Base-by-base conservation (phyloP, 1,284 basidiomycete species). In the Tylopilus orsonianus region DNA sequence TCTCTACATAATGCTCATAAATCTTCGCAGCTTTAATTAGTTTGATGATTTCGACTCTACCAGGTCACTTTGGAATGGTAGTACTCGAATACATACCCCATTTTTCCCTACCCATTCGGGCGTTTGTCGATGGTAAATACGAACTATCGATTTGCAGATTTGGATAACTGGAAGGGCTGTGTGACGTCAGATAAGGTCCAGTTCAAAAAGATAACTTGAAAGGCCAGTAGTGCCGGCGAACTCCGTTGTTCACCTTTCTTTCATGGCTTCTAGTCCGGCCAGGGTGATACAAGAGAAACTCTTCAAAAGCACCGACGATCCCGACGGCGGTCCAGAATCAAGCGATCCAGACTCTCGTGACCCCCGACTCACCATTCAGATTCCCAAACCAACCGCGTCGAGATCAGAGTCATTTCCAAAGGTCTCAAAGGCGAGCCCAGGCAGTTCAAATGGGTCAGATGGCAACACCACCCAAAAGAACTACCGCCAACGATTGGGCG, bases 221-320 rank as follows among this genome's bases (percentile, higher is more conserved):
- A n/a, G n/a, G n/a, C n/a, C n/a, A n/a, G n/a, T n/a, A n/a, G n/a
- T n/a, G n/a, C n/a, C 34, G 23, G 24, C 23, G n/a, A 32, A 27
- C 39, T 19, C 40, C 12, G 33, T 41, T 16, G 18, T 12, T 12
- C 40, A 16, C 13, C 20, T 29, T 33, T 37, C 34, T 38, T 30
- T 36, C 58, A 62, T 71, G 73, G 48, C 77, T 51, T 72, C 75
- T 34, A 67, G 71, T 55, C 60, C 74, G 8, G 64, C 74, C 46
- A 76, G 82, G 68, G 83, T 83, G 60, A 79, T 92, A 19, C 90
- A 90, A 63, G 81, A 78, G 34, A 91, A 83, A 69, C 75, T 93
- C 38, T 92, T 93, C 63, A 76, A 87, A 57, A 71, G 74, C 42
- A 68, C 71, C 24, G 62, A 60, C 23, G 55, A 57, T n/a, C 37